Base-by-base conservation (phyloP, 1,284 basidiomycete genomes). In the Heterobasidion parviporum region DNA sequence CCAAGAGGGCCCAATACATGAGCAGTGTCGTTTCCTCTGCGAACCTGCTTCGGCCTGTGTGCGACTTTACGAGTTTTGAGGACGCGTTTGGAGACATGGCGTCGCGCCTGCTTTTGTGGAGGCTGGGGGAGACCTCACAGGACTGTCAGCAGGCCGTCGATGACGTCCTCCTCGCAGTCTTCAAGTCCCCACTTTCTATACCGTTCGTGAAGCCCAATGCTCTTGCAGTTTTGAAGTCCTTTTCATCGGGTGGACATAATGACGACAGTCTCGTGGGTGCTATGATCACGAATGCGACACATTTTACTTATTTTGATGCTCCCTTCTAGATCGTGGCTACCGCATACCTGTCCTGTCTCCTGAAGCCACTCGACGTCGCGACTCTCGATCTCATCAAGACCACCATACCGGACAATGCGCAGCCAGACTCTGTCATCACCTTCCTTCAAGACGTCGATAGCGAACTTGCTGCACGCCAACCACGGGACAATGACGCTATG, bases 1-100 rank as follows among this genome's bases (percentile, higher is more conserved):
- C 59, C 15, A 65, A 69, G 36, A 74, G 80, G 47, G 68, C 69
- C 4, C 67, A 71, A 32, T 68, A 74, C 12, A 60, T 83, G 20
- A 61, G 72, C 49, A 72, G 72, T 26, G 62, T 79, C 2, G 61
- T 79, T 10, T 60, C 63, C n/a, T 61, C 64, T 35, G 61, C 67
- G n/a, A 61, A 64, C 44, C 41, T 60, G 3, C n/a, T 67, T 3
- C 58, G 68, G 26, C 54, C 62, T 33, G 18, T 48, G 41, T 50
- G 52, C 12, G 56, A 59, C 47, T 56, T 59, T 34, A 57, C 60
- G 46, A 63, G 61, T 14, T 65, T 70, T 51, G 64, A 65, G 48
- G 50, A 54, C 3, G 33, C 59, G n/a, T 32, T 62, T 60, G 14
- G 63, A 61, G 44, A 59, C 20, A 63, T 68, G 59, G 65, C 68